Conservation (phyloP, 1,284 basidiomycete species). For the Coniferiporia weirii region DNA sequence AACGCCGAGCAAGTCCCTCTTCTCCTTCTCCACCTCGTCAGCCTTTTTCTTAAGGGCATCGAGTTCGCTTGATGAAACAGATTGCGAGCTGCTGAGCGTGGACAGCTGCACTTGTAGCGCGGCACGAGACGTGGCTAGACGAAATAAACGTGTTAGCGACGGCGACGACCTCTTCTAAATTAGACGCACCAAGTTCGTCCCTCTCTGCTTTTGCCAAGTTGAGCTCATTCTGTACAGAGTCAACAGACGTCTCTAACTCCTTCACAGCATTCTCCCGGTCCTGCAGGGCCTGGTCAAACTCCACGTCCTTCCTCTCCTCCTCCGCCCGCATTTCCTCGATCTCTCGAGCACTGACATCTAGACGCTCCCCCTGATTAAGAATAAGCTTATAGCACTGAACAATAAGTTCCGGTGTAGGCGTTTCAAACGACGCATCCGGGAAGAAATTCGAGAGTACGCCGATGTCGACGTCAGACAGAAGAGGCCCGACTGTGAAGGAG, state of each 20-base stretch:
- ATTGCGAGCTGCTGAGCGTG: constrained; percentile 47
- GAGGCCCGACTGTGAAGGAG: constrained; percentile 29
- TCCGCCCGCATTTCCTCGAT: constrained; percentile 63
- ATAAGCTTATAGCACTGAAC: constrained; percentile 56
- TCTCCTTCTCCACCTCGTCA: constrained; percentile 73
- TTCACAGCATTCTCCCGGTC: constrained; percentile 57
- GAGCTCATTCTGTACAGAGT: constrained; percentile 49
- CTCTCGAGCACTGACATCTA: constrained; percentile 50
- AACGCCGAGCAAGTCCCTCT: constrained; percentile 69
- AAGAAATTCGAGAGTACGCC: constrained; percentile 48
- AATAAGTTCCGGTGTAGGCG: constrained; percentile 53
- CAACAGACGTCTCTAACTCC: constrained; percentile 49
- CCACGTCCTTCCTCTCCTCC: constrained; percentile 63
- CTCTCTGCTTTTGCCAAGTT: constrained; percentile 50
- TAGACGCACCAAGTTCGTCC: constrained; percentile 52
- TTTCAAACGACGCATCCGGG: constrained; percentile 49
- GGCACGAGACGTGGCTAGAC: constrained; percentile 45
- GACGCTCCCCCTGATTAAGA: constrained; percentile 47
- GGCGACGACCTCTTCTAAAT: constrained; percentile 10
- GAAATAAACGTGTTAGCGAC: constrained; percentile 6
- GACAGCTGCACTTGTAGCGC: constrained; percentile 51
- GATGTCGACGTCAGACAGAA: constrained; percentile 58
- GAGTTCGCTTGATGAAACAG: constrained; percentile 55
- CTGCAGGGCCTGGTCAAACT: constrained; percentile 73
- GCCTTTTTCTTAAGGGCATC: constrained; percentile 52